Evolutionary conservation across 1,284 basidiomycete species (phyloP).

Genomic region (Hortiboletus rubellus): DNA sequence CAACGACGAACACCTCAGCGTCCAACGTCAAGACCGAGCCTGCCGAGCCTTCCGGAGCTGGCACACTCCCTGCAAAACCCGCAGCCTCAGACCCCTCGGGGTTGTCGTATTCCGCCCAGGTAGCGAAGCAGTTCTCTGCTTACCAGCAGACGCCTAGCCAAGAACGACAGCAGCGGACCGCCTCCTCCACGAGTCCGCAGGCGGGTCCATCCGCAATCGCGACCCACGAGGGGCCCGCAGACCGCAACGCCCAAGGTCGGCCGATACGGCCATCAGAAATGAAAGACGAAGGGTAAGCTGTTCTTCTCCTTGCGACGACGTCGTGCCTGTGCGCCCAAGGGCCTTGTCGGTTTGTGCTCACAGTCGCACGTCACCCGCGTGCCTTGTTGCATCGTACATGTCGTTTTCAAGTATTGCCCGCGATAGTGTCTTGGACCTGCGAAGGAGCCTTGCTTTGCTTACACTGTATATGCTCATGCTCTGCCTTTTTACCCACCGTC

Average conservation of each 20-base stretch:
- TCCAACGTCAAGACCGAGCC: constrained; percentile 20
- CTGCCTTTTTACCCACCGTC: constrained; percentile 20
- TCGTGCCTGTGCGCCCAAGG: constrained; percentile 18
- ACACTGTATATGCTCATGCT: constrained; percentile 25
- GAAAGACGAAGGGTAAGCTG: constrained; percentile 91
- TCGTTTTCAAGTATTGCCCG: constrained; percentile 16
- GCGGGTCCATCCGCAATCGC: constrained; percentile 32
- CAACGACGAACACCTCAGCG: constrained; percentile 7
- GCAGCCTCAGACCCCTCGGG: constrained; percentile 19
- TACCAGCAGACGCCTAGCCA: constrained; percentile 70
- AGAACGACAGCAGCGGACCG: constrained; percentile 54
- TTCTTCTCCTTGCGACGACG: constrained; percentile 24
- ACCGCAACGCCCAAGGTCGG: constrained; percentile 28
- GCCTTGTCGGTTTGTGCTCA: constrained; percentile 7
- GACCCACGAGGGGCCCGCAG: constrained; percentile 36
- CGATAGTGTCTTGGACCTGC: constrained; percentile 32
- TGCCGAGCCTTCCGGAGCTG: constrained; percentile 19
- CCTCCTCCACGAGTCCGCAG: constrained; percentile 17
- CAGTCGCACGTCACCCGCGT: constrained; percentile 6
- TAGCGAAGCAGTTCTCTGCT: constrained; percentile 68
- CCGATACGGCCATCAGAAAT: constrained; percentile 77
- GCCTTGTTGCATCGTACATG: constrained; percentile 16
- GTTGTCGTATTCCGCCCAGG: constrained; percentile 64
- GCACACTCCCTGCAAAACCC: constrained; percentile 37
- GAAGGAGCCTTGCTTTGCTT: constrained; percentile 16